A percentile compares a stretch with the other conserved stretches of the same genome.
Conservation (phyloP, 805 yeast species). For the Kuraishia ogatae region DNA sequence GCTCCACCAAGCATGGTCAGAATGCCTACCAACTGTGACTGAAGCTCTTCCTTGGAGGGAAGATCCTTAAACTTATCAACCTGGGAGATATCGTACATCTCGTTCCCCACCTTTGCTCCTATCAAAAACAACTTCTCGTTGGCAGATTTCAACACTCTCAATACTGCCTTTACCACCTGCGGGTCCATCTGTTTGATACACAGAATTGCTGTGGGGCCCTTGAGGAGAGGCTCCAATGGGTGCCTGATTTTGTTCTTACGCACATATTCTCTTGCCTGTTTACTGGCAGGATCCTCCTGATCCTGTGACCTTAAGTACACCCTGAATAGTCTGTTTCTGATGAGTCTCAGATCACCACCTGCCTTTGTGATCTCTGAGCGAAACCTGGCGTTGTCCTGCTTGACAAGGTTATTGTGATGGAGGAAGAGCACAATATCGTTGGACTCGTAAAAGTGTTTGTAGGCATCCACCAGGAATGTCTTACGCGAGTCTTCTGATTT, state of each 20-base stretch:
- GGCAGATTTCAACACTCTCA: slow-evolving; percentile 51
- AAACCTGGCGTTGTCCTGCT: slow-evolving; percentile 55
- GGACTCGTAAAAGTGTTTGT: slow-evolving; percentile 58
- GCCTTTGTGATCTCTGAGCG: slow-evolving; percentile 51
- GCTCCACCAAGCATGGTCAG: slow-evolving; percentile 84
- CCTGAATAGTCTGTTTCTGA: slow-evolving; percentile 62
- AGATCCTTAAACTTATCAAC: slow-evolving; percentile 61
- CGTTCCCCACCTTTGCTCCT: slow-evolving; percentile 76
- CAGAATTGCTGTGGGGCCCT: slow-evolving; percentile 83
- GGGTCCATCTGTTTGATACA: slow-evolving; percentile 67
- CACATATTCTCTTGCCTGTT: slow-evolving; percentile 30
- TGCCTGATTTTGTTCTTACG: slow-evolving; percentile 40
- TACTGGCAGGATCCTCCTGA: slow-evolving; percentile 67
- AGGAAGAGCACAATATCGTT: slow-evolving; percentile 67
- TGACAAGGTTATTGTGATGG: slow-evolving; percentile 77
- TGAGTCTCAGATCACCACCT: slow-evolving; percentile 64
- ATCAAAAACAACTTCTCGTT: slow-evolving; percentile 71
- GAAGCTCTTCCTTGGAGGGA: slow-evolving; percentile 64
- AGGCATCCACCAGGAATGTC: slow-evolving; percentile 76
- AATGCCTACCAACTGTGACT: slow-evolving; percentile 75
- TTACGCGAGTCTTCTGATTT: slow-evolving; percentile 54
- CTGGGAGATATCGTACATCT: slow-evolving; percentile 40
- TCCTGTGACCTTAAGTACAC: slow-evolving; percentile 68
- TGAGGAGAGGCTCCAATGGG: slow-evolving; percentile 61
- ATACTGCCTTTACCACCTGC: slow-evolving; percentile 46